Base-by-base conservation (phyloP, 768 basidiomycete species). In the Suillus plorans region DNA sequence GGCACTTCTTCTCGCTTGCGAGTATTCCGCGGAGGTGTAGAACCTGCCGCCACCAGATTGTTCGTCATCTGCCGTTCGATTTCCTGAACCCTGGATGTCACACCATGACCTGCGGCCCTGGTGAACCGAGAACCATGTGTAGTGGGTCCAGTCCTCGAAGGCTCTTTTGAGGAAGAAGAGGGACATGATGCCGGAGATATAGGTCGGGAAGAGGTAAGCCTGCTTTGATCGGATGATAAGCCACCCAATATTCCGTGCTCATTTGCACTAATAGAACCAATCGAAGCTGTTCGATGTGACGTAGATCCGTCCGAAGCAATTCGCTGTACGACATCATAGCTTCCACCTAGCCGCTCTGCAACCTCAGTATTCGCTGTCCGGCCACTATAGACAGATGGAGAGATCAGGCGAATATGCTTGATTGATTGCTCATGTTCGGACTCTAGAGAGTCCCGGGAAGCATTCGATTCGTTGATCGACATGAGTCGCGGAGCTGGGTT, bases 271-370 rank as follows among this genome's bases (percentile, higher is more conserved):
- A 67, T 66, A 55, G 71, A 74, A 64, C 67, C 68, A 66, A 69
- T 66, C 65, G 73, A 76, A 9, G 67, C 66, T 41, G 64, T 68
- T n/a, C 73, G 68, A 25, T 68, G 62, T 28, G 69, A 73, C 39
- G 63, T 61, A 31, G 76, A 76, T 57, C 66, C 70, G 55, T 77
- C 75, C 13, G 74, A 74, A 9, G 68, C 74, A 45, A 72, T 70
- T 41, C 84, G 79, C 76, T 91, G 88, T 42, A 88, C 82, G 52
- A 94, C 88, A 75, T 91, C 88, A 83, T 92, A 86, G 44, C 78
- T 82, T 34, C 81, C 85, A 2, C 84, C 89, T 70, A 92, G 82
- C 63, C 81, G 78, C 69, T 92, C 91, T 63, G 90, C 84, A 10
- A 80, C 82, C 60, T 85, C 89, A 37, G 91, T 87, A 71, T 92